Conservation (phyloP, 805 yeast species). For the Ogataea glucozyma region DNA sequence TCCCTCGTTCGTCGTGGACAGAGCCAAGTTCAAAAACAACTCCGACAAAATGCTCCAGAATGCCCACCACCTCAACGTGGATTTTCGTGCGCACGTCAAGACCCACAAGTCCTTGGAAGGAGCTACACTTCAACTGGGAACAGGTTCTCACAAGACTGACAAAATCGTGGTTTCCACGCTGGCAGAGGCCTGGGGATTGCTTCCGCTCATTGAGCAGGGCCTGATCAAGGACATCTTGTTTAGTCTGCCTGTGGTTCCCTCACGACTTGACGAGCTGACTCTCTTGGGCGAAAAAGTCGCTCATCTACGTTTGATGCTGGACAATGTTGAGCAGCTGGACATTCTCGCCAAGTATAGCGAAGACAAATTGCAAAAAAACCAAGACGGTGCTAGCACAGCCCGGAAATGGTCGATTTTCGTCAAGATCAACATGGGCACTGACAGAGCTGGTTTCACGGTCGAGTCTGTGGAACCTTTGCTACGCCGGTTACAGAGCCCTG, state of each 20-base stretch:
- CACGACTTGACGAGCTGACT: constrained; percentile 48
- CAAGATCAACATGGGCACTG: constrained; percentile 71
- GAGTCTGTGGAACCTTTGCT: constrained; percentile 41
- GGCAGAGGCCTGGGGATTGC: constrained; percentile 60
- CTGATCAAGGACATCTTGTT: constrained; percentile 50
- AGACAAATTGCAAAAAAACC: constrained; percentile 18
- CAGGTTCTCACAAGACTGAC: constrained; percentile 42
- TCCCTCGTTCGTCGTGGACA: constrained; percentile 56
- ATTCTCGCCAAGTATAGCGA: constrained; percentile 42
- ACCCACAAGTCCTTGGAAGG: constrained; percentile 74
- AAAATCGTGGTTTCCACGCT: constrained; percentile 69
- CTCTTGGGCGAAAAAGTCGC: constrained; percentile 44
- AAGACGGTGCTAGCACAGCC: constrained; percentile 4
- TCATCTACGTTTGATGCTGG: constrained; percentile 58
- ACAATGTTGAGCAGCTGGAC: constrained; percentile 56
- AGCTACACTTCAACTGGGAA: constrained; percentile 52
- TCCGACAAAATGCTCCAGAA: constrained; percentile 50
- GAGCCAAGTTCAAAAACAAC: constrained; percentile 42
- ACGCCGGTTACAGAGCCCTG: constrained; percentile 26
- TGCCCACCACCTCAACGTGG: constrained; percentile 39
- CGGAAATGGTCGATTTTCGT: constrained; percentile 64
- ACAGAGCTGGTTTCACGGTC: constrained; percentile 59
- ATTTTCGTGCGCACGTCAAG: constrained; percentile 72
- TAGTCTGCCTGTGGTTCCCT: constrained; percentile 59
- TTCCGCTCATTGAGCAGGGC: constrained; percentile 32